Evolutionary conservation across 306 rosid species (phyloP).

Genomic region (Malus asiatica): DNA sequence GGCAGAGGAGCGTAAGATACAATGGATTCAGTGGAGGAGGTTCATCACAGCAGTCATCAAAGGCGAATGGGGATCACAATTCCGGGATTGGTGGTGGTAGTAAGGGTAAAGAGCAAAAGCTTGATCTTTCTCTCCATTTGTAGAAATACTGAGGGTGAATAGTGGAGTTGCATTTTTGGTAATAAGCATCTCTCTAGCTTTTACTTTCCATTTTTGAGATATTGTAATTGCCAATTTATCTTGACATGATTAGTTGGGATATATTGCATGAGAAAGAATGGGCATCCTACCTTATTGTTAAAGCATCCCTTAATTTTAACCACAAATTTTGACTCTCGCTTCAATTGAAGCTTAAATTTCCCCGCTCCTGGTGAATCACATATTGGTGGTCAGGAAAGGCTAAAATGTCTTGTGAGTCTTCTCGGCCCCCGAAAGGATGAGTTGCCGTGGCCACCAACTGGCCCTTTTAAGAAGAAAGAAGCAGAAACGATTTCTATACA

Average conservation of each 20-base stretch:
- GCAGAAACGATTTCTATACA: background rate
- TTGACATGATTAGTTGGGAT: background rate
- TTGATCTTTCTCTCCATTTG: conserved; percentile 78
- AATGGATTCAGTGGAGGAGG: conserved; percentile 17
- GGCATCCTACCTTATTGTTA: background rate
- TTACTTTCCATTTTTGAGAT: background rate
- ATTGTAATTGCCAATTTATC: background rate
- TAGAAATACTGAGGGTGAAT: conserved; percentile 18
- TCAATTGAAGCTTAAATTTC: background rate
- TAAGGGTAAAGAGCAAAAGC: conserved; percentile 41
- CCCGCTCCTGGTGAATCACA: too few species aligned
- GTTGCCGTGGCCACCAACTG: too few species aligned
- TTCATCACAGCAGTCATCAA: conserved; percentile 19
- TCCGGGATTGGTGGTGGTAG: conserved; percentile 21
- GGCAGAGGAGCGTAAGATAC: conserved; percentile 37
- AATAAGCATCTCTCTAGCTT: background rate
- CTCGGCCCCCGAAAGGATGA: rapidly evolving
- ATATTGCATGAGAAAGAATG: background rate
- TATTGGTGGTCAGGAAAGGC: rapidly evolving
- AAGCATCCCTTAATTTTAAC: background rate
- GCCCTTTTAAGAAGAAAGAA: too few species aligned
- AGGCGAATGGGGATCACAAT: conserved; percentile 12
- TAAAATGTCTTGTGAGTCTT: too few species aligned
- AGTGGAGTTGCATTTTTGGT: conserved; percentile 3
- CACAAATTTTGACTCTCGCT: background rate